phyloP scores from a whole-genome alignment of 306 rosid genomes.

The Boehmeria nivea region DNA sequence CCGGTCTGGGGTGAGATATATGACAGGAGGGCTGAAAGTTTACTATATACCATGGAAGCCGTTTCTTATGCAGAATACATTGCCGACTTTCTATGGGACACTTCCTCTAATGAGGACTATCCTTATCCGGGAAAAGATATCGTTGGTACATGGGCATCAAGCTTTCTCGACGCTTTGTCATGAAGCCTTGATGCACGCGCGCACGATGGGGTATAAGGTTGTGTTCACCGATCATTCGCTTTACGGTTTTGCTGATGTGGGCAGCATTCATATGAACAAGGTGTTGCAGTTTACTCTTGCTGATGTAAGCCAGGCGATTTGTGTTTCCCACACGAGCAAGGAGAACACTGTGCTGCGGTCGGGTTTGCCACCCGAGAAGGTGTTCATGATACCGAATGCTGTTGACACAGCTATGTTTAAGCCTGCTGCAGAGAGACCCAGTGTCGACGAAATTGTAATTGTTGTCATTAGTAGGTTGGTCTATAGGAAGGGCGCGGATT shows the following conservation, averaged over 20 bases:
- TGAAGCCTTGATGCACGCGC: constrained; percentile 80
- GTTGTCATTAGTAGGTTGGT: constrained; percentile 91
- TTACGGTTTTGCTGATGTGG: constrained; percentile 82
- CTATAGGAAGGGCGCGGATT: constrained; percentile 86
- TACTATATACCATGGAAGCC: constrained; percentile 90
- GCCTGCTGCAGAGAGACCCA: constrained; percentile 60
- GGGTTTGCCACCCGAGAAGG: constrained; percentile 85
- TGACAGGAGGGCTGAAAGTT: constrained; percentile 84
- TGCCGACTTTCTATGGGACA: constrained; percentile 71
- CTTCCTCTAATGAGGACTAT: constrained; percentile 74
- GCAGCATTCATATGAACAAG: constrained; percentile 98
- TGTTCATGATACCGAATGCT: constrained; percentile 87
- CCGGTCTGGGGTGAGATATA: constrained; percentile 84
- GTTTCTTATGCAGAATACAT: constrained; percentile 80
- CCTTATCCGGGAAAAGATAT: constrained; percentile 75
- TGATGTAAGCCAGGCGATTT: constrained; percentile 86
- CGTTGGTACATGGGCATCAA: constrained; percentile 86
- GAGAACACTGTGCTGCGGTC: constrained; percentile 86
- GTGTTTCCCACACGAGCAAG: constrained; percentile 96
- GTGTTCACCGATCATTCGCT: constrained; percentile 90
- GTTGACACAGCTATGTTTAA: constrained; percentile 95
- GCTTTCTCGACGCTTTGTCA: constrained; percentile 94
- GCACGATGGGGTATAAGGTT: constrained; percentile 88
- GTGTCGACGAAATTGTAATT: constrained; percentile 50
- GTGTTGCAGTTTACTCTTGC: constrained; percentile 90